Evolutionary conservation across 2,329 filamentous ascomycete species (phyloP).

Genomic region (Clathrospora elynae): DNA sequence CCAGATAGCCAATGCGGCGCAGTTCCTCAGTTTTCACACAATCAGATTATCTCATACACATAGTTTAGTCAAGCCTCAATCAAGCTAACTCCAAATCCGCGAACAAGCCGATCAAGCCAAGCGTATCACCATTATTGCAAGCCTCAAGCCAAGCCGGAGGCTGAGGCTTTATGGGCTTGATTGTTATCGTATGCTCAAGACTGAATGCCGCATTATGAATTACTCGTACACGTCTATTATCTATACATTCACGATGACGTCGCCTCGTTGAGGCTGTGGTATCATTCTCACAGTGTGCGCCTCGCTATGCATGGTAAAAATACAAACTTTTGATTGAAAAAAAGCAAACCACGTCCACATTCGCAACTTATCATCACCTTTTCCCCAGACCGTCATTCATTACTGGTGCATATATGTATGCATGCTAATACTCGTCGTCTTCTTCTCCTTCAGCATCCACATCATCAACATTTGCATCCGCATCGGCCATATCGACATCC

Average conservation of each 20-base stretch:
- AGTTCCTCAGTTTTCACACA: too few relatives aligned
- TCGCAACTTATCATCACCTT: background rate
- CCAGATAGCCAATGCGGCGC: too few relatives aligned
- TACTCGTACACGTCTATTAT: background rate
- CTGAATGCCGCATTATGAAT: background rate
- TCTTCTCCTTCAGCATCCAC: conserved; percentile 22
- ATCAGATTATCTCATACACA: too few relatives aligned
- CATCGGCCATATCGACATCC: conserved; percentile 22
- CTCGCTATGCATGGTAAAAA: conserved; percentile 20
- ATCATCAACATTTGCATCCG: conserved; percentile 7
- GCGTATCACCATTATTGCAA: too few relatives aligned
- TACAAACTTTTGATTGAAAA: conserved; percentile 4
- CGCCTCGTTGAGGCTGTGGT: background rate
- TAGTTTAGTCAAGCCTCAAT: too few relatives aligned
- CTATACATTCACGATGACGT: conserved; percentile 1
- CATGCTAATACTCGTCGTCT: conserved; percentile 16
- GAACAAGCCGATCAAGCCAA: too few relatives aligned
- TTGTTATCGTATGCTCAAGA: too few relatives aligned
- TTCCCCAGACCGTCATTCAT: background rate
- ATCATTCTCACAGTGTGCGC: conserved; percentile 7
- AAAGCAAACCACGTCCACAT: background rate
- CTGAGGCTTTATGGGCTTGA: too few relatives aligned
- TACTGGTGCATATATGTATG: background rate
- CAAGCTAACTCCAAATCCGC: too few relatives aligned
- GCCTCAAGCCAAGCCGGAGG: too few relatives aligned